Percentiles rank a stretch among this genome's conserved stretches.
phyloP scores from a whole-genome alignment of 1,284 basidiomycete genomes.

The Peniophora sp. region DNA sequence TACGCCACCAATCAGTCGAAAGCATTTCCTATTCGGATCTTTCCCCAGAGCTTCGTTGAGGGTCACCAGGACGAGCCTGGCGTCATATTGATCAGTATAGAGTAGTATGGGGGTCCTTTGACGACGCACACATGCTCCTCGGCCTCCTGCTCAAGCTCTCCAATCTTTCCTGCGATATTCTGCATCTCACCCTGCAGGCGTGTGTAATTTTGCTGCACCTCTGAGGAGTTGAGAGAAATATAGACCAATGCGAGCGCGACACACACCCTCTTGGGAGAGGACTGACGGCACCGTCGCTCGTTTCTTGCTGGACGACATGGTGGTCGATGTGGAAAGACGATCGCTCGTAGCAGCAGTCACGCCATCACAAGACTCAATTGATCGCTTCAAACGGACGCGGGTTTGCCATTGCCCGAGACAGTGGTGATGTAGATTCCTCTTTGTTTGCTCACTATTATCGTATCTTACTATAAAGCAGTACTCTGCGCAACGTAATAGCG shows the following conservation, averaged over 20 bases:
- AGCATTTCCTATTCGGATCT: conserved; percentile 91
- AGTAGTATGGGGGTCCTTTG: background rate
- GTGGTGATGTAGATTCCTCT: background rate
- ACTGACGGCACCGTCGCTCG: conserved; percentile 26
- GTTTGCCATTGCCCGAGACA: background rate
- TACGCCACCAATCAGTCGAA: conserved; percentile 92
- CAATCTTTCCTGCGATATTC: conserved; percentile 82
- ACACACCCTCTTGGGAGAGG: conserved; percentile 65
- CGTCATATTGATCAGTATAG: background rate
- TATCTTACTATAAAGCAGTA: too few species aligned
- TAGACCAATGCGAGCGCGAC: background rate
- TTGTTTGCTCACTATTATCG: too few species aligned
- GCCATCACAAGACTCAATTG: too few species aligned
- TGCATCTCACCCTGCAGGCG: conserved; percentile 81
- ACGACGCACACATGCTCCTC: conserved; percentile 76
- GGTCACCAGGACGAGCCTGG: conserved; percentile 84
- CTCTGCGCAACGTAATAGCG: too few species aligned
- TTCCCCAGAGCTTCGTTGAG: conserved; percentile 69
- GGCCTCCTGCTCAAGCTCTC: conserved; percentile 87
- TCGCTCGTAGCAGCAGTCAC: too few species aligned
- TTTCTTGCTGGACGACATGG: conserved; percentile 46
- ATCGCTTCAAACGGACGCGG: background rate
- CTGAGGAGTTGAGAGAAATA: conserved; percentile 43
- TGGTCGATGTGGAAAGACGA: conserved; percentile 5
- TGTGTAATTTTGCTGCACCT: conserved; percentile 70